Evolutionary conservation across 768 basidiomycete genomes (phyloP).

Genomic region (Leccinum broughii): DNA sequence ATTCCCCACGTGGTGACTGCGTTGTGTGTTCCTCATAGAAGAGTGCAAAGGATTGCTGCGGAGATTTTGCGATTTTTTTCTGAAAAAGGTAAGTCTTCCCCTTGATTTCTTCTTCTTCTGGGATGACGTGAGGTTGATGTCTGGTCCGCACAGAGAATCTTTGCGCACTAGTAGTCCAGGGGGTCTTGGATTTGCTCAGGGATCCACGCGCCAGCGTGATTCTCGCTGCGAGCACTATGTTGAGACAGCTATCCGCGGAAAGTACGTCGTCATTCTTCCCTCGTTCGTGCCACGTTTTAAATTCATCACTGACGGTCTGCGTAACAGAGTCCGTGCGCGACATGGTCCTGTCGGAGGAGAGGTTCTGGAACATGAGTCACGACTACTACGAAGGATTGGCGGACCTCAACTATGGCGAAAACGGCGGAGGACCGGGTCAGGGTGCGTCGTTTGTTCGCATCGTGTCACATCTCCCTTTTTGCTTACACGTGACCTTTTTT

Average conservation of each 20-base stretch:
- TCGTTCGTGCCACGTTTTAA: neutral
- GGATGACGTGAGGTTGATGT: neutral
- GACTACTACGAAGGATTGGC: slow-evolving; percentile 21
- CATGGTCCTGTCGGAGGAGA: slow-evolving; percentile 9
- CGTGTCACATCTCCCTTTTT: neutral
- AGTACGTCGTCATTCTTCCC: slow-evolving; percentile 12
- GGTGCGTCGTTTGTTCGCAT: slow-evolving; percentile 9
- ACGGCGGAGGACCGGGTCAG: slow-evolving; percentile 9
- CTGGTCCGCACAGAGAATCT: slow-evolving; percentile 9
- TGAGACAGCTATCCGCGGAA: slow-evolving; percentile 14
- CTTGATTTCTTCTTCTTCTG: neutral
- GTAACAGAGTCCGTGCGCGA: slow-evolving; percentile 18
- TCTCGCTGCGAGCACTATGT: slow-evolving; percentile 12
- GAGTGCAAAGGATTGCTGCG: slow-evolving; percentile 20
- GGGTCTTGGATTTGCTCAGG: slow-evolving; percentile 18
- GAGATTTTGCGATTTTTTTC: slow-evolving; percentile 16
- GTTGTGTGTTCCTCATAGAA: slow-evolving; percentile 15
- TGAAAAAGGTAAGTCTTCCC: slow-evolving; percentile 10
- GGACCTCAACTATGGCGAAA: slow-evolving; percentile 17
- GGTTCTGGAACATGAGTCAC: slow-evolving; percentile 21
- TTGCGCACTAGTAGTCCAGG: slow-evolving; percentile 8
- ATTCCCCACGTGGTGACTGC: slow-evolving; percentile 17
- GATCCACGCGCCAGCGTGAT: slow-evolving; percentile 20
- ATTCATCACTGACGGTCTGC: neutral
- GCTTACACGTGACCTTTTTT: neutral